Evolutionary conservation across 306 rosid genomes (phyloP).

Genomic region (Vigna nakashimae): DNA sequence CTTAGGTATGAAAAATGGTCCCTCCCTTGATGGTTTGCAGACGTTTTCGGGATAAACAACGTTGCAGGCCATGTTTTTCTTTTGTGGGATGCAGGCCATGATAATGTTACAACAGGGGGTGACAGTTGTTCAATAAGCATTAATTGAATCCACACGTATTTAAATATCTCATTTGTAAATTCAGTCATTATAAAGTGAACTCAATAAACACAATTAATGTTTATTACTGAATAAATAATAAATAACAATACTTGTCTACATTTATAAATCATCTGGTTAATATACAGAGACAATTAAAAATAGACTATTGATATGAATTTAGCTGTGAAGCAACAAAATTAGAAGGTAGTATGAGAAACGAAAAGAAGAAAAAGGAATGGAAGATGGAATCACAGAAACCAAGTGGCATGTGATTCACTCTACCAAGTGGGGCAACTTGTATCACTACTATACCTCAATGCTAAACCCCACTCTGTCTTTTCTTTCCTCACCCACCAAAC

Average conservation of each 20-base stretch:
- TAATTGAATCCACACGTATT: too few species aligned
- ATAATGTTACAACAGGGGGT: not conserved
- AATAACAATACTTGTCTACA: too few species aligned
- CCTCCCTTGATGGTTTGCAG: not conserved
- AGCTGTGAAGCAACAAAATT: conserved; percentile 22
- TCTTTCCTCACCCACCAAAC: conserved; percentile 45
- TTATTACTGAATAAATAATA: too few species aligned
- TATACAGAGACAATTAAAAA: too few species aligned
- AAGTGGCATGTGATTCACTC: conserved; percentile 69
- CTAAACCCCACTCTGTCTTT: conserved; percentile 57
- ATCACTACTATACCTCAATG: conserved; percentile 57
- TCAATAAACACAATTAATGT: too few species aligned
- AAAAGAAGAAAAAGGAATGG: conserved; percentile 16
- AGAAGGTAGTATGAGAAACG: conserved; percentile 3
- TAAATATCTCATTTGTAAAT: too few species aligned
- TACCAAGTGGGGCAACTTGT: conserved; percentile 68
- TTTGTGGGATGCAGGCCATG: too few species aligned
- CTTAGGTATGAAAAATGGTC: too few species aligned
- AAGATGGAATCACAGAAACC: conserved; percentile 43
- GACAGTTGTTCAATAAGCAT: not conserved
- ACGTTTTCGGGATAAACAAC: not conserved
- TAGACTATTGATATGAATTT: not conserved
- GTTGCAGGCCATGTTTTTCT: not conserved
- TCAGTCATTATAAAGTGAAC: too few species aligned
- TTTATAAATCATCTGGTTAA: too few species aligned